Base-by-base conservation (phyloP, 805 yeast species). In the Schizosaccharomyces octosporus region DNA sequence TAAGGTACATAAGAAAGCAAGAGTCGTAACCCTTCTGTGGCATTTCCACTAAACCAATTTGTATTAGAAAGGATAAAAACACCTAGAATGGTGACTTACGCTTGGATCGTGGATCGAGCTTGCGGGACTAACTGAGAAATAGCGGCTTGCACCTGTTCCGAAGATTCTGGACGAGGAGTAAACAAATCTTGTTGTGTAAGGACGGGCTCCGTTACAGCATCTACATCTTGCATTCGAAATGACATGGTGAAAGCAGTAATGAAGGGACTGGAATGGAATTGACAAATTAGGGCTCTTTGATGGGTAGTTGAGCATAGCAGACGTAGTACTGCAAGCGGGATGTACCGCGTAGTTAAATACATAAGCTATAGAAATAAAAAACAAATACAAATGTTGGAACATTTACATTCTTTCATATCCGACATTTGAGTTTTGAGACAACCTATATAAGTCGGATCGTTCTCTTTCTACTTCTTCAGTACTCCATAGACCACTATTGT, bases 401-500 rank as follows among this genome's bases (percentile, higher is more conserved):
- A 9, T 51, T 24, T 29, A 17, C 1, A 9, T 24, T 51, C 36
- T 29, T 51, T 17, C 11, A 24, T 6, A 7, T 24, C 27, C 27
- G 3, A 51, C 39, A 2, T 51, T 19, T 51, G 1, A 1, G 3
- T 24, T 5, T 51, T 9, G 11, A 11, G 15, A 11, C 39, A 29
- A 2, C 31, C 1, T 51, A 51, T 51, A 51, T 51, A 51, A 24
- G 36, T 7, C 5, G 7, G 36, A 29, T n/a, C 21, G 29, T 29
- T n/a, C 57, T 24, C 27, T 51, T 9, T 29, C 15, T 15, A 45
- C 36, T 51, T 51, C 57, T 24, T n/a, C 57, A 51, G 57, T 51
- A 51, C 57, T 51, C 57, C 57, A 51, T 45, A 45, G 57, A 51
- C 57, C 57, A 24, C 9, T 51, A 24, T 51, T 51, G 57, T 51